Evolutionary conservation across 2,329 filamentous ascomycete species (phyloP).

Genomic region (Diaporthe amygdali): DNA sequence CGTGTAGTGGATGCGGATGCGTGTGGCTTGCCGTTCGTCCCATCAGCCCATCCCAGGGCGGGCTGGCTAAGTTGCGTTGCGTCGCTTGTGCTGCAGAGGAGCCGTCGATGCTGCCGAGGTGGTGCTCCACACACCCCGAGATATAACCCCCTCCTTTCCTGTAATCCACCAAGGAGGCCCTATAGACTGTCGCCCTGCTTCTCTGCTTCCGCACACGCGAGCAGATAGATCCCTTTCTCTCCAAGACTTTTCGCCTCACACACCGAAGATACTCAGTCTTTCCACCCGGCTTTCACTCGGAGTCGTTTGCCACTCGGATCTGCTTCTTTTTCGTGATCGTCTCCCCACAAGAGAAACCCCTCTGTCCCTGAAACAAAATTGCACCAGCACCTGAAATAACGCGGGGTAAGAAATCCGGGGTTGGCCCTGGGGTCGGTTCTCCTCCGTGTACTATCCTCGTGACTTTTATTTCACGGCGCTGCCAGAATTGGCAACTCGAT

Average conservation of each 20-base stretch:
- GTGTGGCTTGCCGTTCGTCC: conserved; percentile 1
- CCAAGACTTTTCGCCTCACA: neutral
- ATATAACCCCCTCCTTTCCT: neutral
- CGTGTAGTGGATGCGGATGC: too few species aligned
- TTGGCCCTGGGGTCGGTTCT: neutral
- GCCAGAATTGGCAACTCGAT: conserved; percentile 11
- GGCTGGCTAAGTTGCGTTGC: conserved; percentile 2
- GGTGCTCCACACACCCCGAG: conserved; percentile 4
- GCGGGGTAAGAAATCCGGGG: conserved; percentile 11
- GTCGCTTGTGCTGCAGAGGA: neutral
- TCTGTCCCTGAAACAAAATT: neutral
- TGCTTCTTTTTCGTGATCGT: neutral
- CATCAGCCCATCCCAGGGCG: neutral
- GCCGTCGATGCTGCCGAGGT: conserved; percentile 4
- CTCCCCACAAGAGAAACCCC: neutral
- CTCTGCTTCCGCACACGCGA: neutral
- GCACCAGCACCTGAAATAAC: neutral
- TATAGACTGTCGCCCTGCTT: neutral
- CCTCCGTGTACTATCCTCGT: conserved; percentile 8
- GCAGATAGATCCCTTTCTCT: neutral
- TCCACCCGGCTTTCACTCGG: neutral
- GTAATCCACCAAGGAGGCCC: neutral
- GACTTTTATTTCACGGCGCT: conserved; percentile 11
- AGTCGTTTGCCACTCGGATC: neutral
- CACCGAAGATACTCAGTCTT: neutral